Evolutionary conservation across 805 yeast genomes (phyloP), one percentile per base, ranked within the genome.

Genomic region (Ogataea populi-albae): DNA sequence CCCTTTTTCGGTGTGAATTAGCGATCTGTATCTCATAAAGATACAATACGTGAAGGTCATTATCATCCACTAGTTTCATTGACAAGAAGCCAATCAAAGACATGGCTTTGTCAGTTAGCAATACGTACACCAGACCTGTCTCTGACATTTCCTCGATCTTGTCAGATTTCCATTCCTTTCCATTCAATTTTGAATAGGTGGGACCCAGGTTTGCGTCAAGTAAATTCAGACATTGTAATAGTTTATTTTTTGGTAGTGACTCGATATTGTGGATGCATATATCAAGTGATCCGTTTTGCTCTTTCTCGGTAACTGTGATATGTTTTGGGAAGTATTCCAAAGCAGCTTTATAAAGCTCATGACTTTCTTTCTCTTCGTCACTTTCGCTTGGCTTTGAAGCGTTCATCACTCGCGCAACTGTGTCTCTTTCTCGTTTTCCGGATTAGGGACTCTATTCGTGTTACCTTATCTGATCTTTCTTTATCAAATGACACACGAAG

Each of bases 11-110:
- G 37, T 43, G 62, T 8, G 31, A 11, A 1, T 62, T 60, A 2
- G 38, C 20, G 0, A 78, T 54, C 36, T 79, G 85, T 23, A 79
- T 71, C 49, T 79, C 85, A 45, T 75, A 79, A 7, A 79, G 57
- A 45, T 77, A 79, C 6, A 78, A 37, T 11, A 68, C 69, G 32
- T 62, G 53, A 6, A 49, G 41, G 7, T 54, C 66, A 19, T 61
- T 58, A 32, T 73, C 77, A 6, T 43, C 22, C 0, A 73, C 68
- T n/a, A 71, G 35, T 43, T 66, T 65, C 35, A 74, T 50, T 1
- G 81, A 73, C 9, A 74, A 27, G 41, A 77, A 76, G 1, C 69
- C 77, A 2, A 57, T 51, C 1, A 68, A 24, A 2, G 31, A 37
- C 3, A 38, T 34, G 4, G 15, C 34, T 33, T 17, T 25, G 15